Evolutionary conservation across 352 stramenopile genomes (phyloP), one percentile per base, ranked within the genome.

Genomic region (Globisporangium cylindrosporum): DNA sequence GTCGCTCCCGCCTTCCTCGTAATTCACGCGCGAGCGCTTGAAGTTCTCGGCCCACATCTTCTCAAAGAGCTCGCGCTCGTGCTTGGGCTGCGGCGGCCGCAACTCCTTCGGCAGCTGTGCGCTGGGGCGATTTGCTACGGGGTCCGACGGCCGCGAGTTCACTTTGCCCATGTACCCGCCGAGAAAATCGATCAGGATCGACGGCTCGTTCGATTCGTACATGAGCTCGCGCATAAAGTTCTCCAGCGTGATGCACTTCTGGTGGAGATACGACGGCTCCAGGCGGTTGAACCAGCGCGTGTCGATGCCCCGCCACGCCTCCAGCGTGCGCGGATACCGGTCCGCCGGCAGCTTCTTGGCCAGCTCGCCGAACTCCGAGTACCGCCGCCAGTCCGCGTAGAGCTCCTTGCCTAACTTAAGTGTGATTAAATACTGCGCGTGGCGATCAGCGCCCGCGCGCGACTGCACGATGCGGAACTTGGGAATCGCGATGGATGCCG

Each of bases 41-140:
- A 99, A 99, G 76, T 99, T 99, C 72, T 99, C 90, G 8, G 91
- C 90, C 97, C 97, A 99, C 80, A 98, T 91, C 81, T 98, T 96
- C 78, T 99, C 96, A 77, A 98, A 99, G 53, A 98, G 89, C 53
- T 97, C 91, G 59, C 97, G 83, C 78, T 99, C 94, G 72, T 98
- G 87, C 36, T 89, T 83, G 8, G 97, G 97, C 73, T 99, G 97
- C 10, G 93, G 90, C 38, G 96, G 96, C 59, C 97, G 88, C 72
- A 94, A 64, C 57, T 95, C 88, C 73, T 95, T 95, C 1, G 88
- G 88, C 38, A 95, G 69, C 66, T 95, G 88, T 25, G 88, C 86
- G 25, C 82, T 74, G 24, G 88, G 86, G 2, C 88, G 86, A 55
- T 81, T 81, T 29, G 79, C 85, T 36, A 79, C 76, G 3, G 84